Evolutionary conservation across 139 green algal genomes (phyloP).

Genomic region (Chlamydomonas schloesseri): DNA sequence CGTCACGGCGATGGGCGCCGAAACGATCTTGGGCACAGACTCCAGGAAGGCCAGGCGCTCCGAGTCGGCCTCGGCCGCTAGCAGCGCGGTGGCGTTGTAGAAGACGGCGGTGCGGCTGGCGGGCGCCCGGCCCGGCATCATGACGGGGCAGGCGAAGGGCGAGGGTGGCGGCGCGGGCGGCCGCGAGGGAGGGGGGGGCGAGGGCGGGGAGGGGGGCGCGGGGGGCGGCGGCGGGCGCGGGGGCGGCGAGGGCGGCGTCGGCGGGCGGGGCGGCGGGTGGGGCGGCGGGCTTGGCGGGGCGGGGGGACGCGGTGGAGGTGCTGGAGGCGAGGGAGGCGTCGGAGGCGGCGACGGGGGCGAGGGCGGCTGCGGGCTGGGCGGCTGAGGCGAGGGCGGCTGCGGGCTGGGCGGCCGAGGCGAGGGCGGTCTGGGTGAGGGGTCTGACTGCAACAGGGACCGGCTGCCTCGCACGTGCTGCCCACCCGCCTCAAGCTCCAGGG

Average conservation of each 20-base stretch:
- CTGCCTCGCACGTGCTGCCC: no score
- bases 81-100: conserved; percentile 3
- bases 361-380: not conserved
- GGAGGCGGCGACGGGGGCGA: no score
- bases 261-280: no score
- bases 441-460: not conserved
- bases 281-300: conserved; percentile 2
- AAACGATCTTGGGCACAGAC: not conserved
- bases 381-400: no score
- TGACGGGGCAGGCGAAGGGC: conserved; percentile 23
- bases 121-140: conserved; percentile 4
- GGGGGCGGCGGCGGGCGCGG: not conserved
- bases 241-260: not conserved
- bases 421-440: no score
- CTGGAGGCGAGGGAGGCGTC: not conserved
- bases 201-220: not conserved
- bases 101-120: not conserved
- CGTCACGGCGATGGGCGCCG: not conserved
- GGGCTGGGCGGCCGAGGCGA: not conserved
- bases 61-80: not conserved
- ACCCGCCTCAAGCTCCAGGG: no score
- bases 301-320: not conserved
- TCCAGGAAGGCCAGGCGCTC: not conserved
- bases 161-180: conserved; percentile 7
- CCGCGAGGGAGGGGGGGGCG: not conserved